These are phyloP conservation scores for Nyctanthes arbortristis DNA, from an alignment of 257 asterid genomes.

Conservation along the genomic window DNA sequence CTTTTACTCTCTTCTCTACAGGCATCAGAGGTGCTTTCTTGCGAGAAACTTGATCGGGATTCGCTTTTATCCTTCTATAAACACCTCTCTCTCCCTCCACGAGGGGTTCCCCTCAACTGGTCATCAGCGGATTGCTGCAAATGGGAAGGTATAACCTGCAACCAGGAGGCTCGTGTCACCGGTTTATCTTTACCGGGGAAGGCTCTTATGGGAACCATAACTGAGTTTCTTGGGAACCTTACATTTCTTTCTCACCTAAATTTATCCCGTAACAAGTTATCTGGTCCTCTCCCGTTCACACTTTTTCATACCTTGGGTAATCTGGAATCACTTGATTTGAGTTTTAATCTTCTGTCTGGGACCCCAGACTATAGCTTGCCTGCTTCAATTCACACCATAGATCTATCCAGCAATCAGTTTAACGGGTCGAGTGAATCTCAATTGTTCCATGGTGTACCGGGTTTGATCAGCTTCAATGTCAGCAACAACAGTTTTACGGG, in stretches of 20 bases:
- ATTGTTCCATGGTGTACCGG: background rate
- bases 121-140: background rate
- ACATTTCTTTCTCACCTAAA: background rate
- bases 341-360: background rate
- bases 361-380: background rate
- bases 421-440: background rate
- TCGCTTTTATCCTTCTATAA: conserved; percentile 30
- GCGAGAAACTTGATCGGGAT: conserved; percentile 24
- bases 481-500: conserved; percentile 21
- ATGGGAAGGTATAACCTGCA: conserved; percentile 2
- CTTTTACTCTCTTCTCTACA: background rate
- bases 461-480: background rate
- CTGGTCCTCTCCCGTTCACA: background rate
- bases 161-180: background rate
- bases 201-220: background rate
- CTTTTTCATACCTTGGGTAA: background rate
- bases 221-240: background rate
- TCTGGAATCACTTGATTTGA: background rate
- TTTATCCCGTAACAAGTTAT: background rate
- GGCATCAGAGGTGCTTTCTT: conserved; percentile 5
- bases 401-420: background rate
- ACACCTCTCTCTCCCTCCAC: conserved; percentile 10
- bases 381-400: background rate
- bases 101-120: conserved; percentile 7
- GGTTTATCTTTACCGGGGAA: background rate